These are phyloP conservation scores for Emericellopsis atlantica DNA, from an alignment of 2,329 filamentous ascomycete genomes.

Conservation along the genomic window DNA sequence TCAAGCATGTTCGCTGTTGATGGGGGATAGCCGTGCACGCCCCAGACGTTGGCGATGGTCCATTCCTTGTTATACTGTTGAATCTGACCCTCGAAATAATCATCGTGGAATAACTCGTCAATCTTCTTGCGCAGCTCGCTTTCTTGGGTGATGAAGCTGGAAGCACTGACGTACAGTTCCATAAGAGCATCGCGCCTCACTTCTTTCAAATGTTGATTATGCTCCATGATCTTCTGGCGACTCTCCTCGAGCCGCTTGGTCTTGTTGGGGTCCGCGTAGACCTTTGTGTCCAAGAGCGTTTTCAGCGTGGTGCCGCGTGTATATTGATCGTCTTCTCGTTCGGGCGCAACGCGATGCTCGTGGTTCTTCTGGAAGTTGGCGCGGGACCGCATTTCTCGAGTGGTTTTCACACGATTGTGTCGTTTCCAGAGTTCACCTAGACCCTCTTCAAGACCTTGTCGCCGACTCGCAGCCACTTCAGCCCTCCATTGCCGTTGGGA, in stretches of 20 bases:
- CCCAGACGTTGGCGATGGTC: conserved; percentile 39
- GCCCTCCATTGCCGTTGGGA: conserved; percentile 46
- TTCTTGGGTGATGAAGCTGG: conserved; percentile 76
- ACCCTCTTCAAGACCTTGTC: conserved; percentile 60
- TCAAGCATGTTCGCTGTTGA: conserved; percentile 31
- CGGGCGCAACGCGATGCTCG: conserved; percentile 38
- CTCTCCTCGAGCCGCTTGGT: conserved; percentile 24
- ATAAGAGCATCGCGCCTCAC: conserved; percentile 61
- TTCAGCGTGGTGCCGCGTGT: conserved; percentile 55
- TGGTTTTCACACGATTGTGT: not conserved
- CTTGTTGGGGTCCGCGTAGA: conserved; percentile 46
- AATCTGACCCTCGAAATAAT: conserved; percentile 32
- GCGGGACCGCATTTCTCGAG: not conserved
- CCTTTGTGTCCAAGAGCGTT: conserved; percentile 31
- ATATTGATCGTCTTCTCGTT: conserved; percentile 63
- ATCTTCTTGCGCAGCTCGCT: conserved; percentile 62
- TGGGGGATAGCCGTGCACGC: conserved; percentile 29
- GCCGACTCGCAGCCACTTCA: conserved; percentile 58
- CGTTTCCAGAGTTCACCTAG: conserved; percentile 57
- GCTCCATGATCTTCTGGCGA: conserved; percentile 23
- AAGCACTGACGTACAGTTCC: conserved; percentile 80
- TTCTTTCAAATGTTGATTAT: conserved; percentile 14
- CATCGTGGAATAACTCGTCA: conserved; percentile 61
- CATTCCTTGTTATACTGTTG: conserved; percentile 13
- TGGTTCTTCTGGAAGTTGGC: not conserved